Evolutionary conservation across 1,139 yeast genomes (phyloP).

Genomic region (Debaryomyces coudertii): DNA sequence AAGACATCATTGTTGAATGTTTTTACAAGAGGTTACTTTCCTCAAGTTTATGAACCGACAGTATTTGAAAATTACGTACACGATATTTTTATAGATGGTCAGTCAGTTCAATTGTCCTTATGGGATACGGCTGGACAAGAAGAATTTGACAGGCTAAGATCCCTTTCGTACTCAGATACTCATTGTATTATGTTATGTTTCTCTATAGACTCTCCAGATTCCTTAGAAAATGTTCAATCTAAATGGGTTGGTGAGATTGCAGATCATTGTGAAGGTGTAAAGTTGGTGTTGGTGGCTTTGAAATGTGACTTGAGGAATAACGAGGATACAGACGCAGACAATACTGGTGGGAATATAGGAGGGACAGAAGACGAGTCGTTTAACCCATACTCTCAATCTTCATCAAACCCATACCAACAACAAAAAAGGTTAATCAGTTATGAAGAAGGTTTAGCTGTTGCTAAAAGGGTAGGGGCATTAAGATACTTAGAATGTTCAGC

Average conservation of each 20-base stretch:
- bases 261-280: conserved; percentile 96
- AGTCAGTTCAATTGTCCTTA: conserved; percentile 85
- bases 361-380: conserved; percentile 43
- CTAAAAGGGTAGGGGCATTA: conserved; percentile 82
- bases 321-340: conserved; percentile 36
- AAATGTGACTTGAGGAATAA: conserved; percentile 85
- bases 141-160: conserved; percentile 91
- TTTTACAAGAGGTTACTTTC: conserved; percentile 96
- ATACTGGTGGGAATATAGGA: conserved; percentile 27
- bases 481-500: conserved; percentile 93
- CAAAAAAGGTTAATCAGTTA: conserved; percentile 56
- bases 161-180: conserved; percentile 89
- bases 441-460: conserved; percentile 55
- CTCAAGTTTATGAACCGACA: conserved; percentile 97
- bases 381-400: conserved; percentile 33
- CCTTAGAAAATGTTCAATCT: conserved; percentile 88
- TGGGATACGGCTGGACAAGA: conserved; percentile 99
- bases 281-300: conserved; percentile 87
- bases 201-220: conserved; percentile 91
- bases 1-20: conserved; percentile 71
- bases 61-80: conserved; percentile 97
- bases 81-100: conserved; percentile 94
- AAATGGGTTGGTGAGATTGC: conserved; percentile 98
- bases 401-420: conserved; percentile 40
- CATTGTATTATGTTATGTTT: conserved; percentile 97